A percentile compares a stretch with the other conserved stretches of the same genome.
Conservation (phyloP, 2,329 filamentous ascomycete genomes). For the Didymella pinodella region DNA sequence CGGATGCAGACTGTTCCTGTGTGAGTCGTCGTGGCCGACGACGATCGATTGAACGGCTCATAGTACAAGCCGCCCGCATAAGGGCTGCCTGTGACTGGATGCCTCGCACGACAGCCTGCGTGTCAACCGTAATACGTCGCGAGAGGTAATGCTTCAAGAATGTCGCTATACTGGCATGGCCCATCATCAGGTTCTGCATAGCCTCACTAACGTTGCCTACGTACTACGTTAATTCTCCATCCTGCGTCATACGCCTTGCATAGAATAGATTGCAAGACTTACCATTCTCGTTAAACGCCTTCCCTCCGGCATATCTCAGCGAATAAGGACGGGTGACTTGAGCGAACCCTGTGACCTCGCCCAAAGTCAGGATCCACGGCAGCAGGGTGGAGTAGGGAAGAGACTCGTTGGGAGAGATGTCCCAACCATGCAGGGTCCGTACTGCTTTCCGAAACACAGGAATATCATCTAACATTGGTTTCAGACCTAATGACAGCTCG, state of each 20-base stretch:
- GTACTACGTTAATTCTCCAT: neutral
- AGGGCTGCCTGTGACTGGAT: too few species aligned
- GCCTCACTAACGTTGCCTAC: too few species aligned
- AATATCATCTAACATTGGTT: neutral
- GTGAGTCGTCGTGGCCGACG: too few species aligned
- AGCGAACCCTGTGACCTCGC: neutral
- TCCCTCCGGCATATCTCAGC: neutral
- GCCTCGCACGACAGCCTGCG: too few species aligned
- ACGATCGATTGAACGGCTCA: too few species aligned
- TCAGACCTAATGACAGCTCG: neutral
- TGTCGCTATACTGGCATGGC: too few species aligned
- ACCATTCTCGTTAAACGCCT: neutral
- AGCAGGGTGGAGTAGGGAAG: slow-evolving; percentile 1
- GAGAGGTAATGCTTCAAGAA: too few species aligned
- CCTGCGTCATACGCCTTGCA: slow-evolving; percentile 12
- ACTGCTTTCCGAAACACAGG: neutral
- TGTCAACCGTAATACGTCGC: too few species aligned
- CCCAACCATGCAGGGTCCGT: neutral
- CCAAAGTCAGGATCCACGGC: neutral
- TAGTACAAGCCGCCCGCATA: too few species aligned
- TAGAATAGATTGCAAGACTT: neutral
- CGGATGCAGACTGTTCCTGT: too few species aligned
- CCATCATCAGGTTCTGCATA: too few species aligned
- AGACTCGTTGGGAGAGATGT: neutral
- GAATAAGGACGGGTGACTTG: neutral